Evolutionary conservation across 352 stramenopile species (phyloP).

Genomic region (Phytophthora sansomeana): DNA sequence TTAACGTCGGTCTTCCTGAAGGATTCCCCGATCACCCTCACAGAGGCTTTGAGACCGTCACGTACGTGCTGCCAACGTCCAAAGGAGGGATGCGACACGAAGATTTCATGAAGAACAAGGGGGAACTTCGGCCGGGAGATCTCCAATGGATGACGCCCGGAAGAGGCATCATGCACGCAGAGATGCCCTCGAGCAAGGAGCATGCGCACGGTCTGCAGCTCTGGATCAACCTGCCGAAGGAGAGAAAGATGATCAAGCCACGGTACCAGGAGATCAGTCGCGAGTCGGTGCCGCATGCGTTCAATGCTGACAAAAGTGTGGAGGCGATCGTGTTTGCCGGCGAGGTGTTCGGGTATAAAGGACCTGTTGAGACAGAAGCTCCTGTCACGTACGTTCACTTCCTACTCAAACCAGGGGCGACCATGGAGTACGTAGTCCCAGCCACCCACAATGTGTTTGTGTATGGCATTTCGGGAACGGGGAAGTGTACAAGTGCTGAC

Average conservation of each 20-base stretch:
- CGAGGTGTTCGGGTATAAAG: slow-evolving; percentile 54
- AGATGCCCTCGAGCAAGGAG: slow-evolving; percentile 50
- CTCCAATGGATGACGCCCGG: slow-evolving; percentile 72
- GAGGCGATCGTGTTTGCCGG: slow-evolving; percentile 64
- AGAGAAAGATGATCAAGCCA: slow-evolving; percentile 57
- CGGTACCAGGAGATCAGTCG: slow-evolving; percentile 61
- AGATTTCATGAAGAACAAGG: slow-evolving; percentile 79
- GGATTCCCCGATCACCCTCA: slow-evolving; percentile 94
- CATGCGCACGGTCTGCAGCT: slow-evolving; percentile 56
- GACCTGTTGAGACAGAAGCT: slow-evolving; percentile 49
- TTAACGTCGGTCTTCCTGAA: slow-evolving; percentile 61
- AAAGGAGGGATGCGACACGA: slow-evolving; percentile 89
- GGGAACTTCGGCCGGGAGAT: slow-evolving; percentile 53
- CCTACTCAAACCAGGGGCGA: slow-evolving; percentile 41
- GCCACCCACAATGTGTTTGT: slow-evolving; percentile 52
- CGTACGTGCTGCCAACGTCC: slow-evolving; percentile 81
- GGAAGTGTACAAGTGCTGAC: slow-evolving; percentile 27
- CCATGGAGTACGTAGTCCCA: slow-evolving; percentile 51
- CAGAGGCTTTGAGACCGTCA: slow-evolving; percentile 93
- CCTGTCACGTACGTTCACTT: slow-evolving; percentile 70
- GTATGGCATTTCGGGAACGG: slow-evolving; percentile 44
- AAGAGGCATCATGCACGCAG: slow-evolving; percentile 58
- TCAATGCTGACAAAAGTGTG: slow-evolving; percentile 45
- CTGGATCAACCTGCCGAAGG: slow-evolving; percentile 61
- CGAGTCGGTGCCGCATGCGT: slow-evolving; percentile 48